Percentiles rank a stretch among this genome's conserved stretches.
Conservation (phyloP, 371 early-diverging fungal genomes). For the Rhizopus stolonifer region DNA sequence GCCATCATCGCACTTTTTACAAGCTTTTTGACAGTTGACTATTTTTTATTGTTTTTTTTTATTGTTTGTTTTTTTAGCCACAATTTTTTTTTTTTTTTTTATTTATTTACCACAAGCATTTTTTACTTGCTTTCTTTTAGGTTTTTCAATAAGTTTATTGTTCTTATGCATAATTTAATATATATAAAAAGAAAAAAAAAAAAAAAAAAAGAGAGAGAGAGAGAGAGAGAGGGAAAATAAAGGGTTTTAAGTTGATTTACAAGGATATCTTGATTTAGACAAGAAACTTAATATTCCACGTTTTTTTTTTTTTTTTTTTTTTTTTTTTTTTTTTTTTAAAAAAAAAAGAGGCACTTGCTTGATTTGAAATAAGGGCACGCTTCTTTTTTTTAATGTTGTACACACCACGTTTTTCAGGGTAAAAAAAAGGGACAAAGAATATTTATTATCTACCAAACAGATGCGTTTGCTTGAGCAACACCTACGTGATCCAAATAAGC, state of each 20-base stretch:
- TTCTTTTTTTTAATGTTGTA: constrained; percentile 3
- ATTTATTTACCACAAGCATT: constrained; percentile 33
- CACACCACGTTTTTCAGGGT: not conserved
- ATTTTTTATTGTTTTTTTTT: not conserved
- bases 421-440: too few relatives aligned
- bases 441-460: constrained; percentile 1
- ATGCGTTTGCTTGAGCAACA: constrained; percentile 16
- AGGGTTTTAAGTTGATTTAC: too few relatives aligned
- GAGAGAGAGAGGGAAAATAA: not conserved
- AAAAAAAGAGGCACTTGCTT: too few relatives aligned
- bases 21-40: constrained; percentile 90
- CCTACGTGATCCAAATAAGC: constrained; percentile 34
- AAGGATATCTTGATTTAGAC: too few relatives aligned
- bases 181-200: too few relatives aligned
- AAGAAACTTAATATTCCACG: too few relatives aligned
- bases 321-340: too few relatives aligned
- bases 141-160: constrained; percentile 13
- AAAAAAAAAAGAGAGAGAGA: too few relatives aligned
- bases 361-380: too few relatives aligned
- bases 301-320: too few relatives aligned
- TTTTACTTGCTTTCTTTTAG: constrained; percentile 34
- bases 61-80: not conserved
- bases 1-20: constrained; percentile 90
- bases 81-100: not conserved
- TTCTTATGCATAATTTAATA: not conserved